Conservation (phyloP, 345 rosid genomes). For the Acer saccharum region DNA sequence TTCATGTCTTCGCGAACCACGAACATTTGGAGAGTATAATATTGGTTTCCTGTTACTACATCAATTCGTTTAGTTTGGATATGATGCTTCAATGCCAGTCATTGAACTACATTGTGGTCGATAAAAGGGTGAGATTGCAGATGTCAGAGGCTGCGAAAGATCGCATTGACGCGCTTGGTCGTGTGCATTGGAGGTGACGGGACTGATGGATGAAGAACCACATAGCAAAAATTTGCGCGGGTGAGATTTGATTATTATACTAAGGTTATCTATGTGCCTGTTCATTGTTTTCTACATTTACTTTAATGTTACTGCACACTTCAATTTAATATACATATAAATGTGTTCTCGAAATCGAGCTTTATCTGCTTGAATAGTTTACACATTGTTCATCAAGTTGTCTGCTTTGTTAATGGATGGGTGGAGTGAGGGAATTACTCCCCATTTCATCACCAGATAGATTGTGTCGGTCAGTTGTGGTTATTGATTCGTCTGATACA, state of each 20-base stretch:
- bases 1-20: slow-evolving; percentile 36
- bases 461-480: background rate
- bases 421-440: background rate
- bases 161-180: slow-evolving; percentile 27
- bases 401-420: background rate
- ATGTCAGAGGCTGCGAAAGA: slow-evolving; percentile 24
- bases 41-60: slow-evolving; percentile 34
- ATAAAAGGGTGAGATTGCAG: slow-evolving; percentile 38
- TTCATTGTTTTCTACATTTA: background rate
- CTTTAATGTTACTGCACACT: background rate
- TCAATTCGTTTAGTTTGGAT: slow-evolving; percentile 27
- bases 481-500: background rate
- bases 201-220: slow-evolving; percentile 15
- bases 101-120: slow-evolving; percentile 33
- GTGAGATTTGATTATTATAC: background rate
- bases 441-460: background rate
- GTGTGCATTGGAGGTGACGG: slow-evolving; percentile 44
- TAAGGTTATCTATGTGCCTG: background rate
- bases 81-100: slow-evolving; percentile 33
- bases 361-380: background rate
- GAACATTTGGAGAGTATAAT: slow-evolving; percentile 31
- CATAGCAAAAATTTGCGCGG: background rate
- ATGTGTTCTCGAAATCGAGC: background rate
- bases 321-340: background rate
- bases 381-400: background rate